Base-by-base conservation (phyloP, 2,329 filamentous ascomycete species). In the Xylariaceae sp. region DNA sequence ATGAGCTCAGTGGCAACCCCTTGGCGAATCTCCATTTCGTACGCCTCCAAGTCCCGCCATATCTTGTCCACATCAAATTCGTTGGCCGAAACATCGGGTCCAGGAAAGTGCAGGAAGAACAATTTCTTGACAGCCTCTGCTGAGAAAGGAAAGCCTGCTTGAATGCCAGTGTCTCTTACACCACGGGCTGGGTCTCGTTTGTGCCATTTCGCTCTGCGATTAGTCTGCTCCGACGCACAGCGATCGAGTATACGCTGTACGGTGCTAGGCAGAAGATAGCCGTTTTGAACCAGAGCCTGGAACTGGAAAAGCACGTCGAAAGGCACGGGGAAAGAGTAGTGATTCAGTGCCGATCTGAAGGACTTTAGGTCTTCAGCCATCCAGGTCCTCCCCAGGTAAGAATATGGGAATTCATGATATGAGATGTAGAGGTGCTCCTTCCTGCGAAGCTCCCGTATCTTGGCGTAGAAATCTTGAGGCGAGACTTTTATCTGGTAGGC, bases 261-360 rank as follows among this genome's bases (percentile, higher is more conserved):
- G 1, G 59, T 70, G 0, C 49, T 45, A 0, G 82, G 80, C 10
- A 74, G 61, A 1, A 87, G 61, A 35, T 71, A 75, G 15, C 72
- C 75, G 43, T 83, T 82, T 46, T 68, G 64, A 1, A 77, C 74
- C 5, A 89, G 57, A 12, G 67, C 69, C 32, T 81, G 70, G 5
- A 84, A 58, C 44, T 83, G 79, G 46, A 77, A 83, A 5, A 74
- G 61, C 1, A 79, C 48, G 0, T 58, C 51, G 41, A 77, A 84
- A 5, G 72, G 58, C 36, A 75, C 35, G 29, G 53, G 52, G 2
- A 45, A 32, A 12, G 56, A 43, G 45, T 53, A 45, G 32, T 46
- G 9, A 1, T 21, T 11, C 2, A 64, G 44, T 6, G 51, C 52
- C 5, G 45, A 42, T 14, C 59, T 57, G 25, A 74, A 56, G 6